phyloP scores from a whole-genome alignment of 2,329 filamentous ascomycete genomes.

The Berkeleyomyces rouxiae region DNA sequence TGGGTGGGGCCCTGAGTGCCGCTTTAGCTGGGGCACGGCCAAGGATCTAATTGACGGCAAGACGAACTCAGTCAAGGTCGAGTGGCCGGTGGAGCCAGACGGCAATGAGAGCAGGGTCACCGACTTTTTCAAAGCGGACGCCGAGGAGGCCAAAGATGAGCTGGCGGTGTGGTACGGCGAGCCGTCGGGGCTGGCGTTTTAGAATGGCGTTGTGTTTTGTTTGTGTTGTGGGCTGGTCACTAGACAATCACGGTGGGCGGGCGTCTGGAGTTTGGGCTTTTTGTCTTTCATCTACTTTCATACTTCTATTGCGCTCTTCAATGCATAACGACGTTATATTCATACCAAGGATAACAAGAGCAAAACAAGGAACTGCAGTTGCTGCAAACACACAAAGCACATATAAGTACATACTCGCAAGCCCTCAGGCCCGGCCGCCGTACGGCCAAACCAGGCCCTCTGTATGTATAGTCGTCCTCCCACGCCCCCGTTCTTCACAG shows the following conservation, averaged over 20 bases:
- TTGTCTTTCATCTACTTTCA: background rate
- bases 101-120: slow-evolving; percentile 53
- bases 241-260: background rate
- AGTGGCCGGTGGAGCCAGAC: slow-evolving; percentile 68
- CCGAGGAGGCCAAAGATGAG: slow-evolving; percentile 37
- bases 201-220: background rate
- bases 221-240: background rate
- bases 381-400: slow-evolving; percentile 5
- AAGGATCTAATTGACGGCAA: slow-evolving; percentile 85
- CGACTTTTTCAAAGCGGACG: slow-evolving; percentile 49
- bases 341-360: background rate
- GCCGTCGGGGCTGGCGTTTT: slow-evolving; percentile 30
- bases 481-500: background rate
- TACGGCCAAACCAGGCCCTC: too few relatives aligned
- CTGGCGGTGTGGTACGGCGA: slow-evolving; percentile 70
- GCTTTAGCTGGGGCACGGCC: slow-evolving; percentile 90
- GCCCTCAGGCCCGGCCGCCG: background rate
- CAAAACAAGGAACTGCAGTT: background rate
- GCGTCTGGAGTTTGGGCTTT: slow-evolving; percentile 2
- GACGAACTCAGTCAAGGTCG: slow-evolving; percentile 47
- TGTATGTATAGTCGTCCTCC: background rate
- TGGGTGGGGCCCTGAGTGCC: slow-evolving; percentile 83
- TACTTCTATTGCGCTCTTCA: background rate
- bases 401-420: slow-evolving; percentile 8
- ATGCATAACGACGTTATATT: slow-evolving; percentile 1